phyloP scores from a whole-genome alignment of 768 basidiomycete species.

The Termitomyces titanicus region DNA sequence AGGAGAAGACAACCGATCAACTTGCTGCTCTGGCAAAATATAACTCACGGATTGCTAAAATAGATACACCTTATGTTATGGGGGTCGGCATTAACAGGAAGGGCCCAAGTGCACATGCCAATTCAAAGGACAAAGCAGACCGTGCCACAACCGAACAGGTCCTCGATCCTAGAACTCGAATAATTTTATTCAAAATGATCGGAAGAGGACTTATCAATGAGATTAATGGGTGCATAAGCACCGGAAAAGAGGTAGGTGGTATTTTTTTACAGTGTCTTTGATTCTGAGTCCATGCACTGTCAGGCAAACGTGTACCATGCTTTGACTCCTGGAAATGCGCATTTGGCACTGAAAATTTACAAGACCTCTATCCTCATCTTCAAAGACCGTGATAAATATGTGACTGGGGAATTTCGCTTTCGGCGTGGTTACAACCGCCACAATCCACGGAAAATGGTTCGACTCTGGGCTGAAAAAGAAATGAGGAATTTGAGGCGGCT shows the following conservation, averaged over 20 bases:
- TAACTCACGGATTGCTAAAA: constrained; percentile 67
- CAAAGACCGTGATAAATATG: constrained; percentile 96
- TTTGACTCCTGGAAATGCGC: constrained; percentile 44
- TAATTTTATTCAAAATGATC: constrained; percentile 96
- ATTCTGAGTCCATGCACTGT: background rate
- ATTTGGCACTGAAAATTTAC: constrained; percentile 95
- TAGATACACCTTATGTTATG: constrained; percentile 69
- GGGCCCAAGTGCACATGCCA: constrained; percentile 83
- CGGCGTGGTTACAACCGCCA: constrained; percentile 81
- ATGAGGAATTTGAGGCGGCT: constrained; percentile 92
- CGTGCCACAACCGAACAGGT: constrained; percentile 97
- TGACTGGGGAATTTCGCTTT: constrained; percentile 95
- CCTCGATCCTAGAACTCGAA: constrained; percentile 89
- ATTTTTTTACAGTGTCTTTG: background rate
- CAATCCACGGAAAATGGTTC: constrained; percentile 98
- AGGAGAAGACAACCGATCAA: constrained; percentile 67
- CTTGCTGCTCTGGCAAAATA: constrained; percentile 73
- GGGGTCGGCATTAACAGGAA: constrained; percentile 86
- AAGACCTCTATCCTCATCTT: constrained; percentile 98
- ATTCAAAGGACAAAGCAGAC: constrained; percentile 94
- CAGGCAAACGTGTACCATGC: constrained; percentile 99
- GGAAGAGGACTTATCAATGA: constrained; percentile 83
- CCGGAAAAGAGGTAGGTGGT: constrained; percentile 87
- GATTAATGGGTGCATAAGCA: constrained; percentile 95
- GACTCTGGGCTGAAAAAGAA: constrained; percentile 99